Base-by-base conservation (phyloP, 306 rosid genomes). In the Psophocarpus tetragonolobus region DNA sequence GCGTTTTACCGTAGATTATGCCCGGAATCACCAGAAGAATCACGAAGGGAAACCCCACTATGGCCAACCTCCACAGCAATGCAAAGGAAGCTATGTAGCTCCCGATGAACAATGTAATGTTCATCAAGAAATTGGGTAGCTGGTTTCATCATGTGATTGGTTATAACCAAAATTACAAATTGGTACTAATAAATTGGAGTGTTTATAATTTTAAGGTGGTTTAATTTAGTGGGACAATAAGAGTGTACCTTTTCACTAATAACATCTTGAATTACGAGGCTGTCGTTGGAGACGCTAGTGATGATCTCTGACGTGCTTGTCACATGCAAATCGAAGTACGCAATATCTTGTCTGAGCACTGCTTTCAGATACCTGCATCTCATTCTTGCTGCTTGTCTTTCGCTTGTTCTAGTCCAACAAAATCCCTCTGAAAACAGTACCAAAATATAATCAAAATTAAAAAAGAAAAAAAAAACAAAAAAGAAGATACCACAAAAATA, bases 371-470 rank as follows among this genome's bases (percentile, higher is more conserved):
- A 92, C 78, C 87, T 84, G 0, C 65, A 87, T 84, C 97, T 90
- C 95, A 92, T 90, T 80, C 91, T 84, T 1, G 95, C 86, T 3
- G 95, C 91, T 78, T 92, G 97, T 36, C 95, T 78, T 62, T 88
- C 97, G 0, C 95, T 92, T 3, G 97, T 92, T 88, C 97, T 87
- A 15, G 97, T 90, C 97, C 97, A 92, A 45, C 93, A 88, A 75
- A 81, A 92, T 0, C 97, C 97, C 88, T 90, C 97, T 92, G 68
- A 3, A 60, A 56, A 27, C 15, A 29, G 20, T 58, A 15, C 0
- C 39, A 17, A 32, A n/a, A 9, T 58, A 63, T 63, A 35, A 65
- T 35, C 18, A 14, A 6, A 62, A 18, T 6, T 10, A 33, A 66
- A 18, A 12, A 63, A 17, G 3, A 30, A 17, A 18, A 0, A 38